Evolutionary conservation across 352 stramenopile species (phyloP).

Genomic region (Phytophthora ramorum): DNA sequence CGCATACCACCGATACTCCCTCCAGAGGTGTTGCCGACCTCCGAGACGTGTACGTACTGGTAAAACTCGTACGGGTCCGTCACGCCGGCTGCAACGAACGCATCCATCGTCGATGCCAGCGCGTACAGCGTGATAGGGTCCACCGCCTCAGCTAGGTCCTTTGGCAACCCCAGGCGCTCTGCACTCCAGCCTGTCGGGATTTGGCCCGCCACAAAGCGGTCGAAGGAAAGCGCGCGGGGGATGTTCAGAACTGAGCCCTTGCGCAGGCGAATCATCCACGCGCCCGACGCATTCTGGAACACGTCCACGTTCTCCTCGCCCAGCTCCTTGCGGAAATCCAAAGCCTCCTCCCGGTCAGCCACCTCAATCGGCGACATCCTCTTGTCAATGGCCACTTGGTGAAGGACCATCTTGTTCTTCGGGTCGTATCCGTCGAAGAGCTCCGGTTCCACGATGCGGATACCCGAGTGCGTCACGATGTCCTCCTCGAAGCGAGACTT

Average conservation of each 20-base stretch:
- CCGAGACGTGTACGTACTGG: constrained; percentile 90
- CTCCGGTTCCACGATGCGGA: constrained; percentile 87
- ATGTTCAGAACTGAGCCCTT: constrained; percentile 89
- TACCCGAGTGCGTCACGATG: constrained; percentile 80
- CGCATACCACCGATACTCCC: constrained; percentile 87
- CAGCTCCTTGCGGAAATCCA: constrained; percentile 81
- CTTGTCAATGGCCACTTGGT: constrained; percentile 90
- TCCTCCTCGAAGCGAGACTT: constrained; percentile 88
- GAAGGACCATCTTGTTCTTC: constrained; percentile 87
- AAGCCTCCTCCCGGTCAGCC: constrained; percentile 80
- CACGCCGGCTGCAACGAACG: constrained; percentile 80
- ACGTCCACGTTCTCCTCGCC: constrained; percentile 87
- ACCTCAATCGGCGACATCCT: constrained; percentile 90
- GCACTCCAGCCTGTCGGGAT: constrained; percentile 90
- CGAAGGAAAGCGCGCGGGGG: constrained; percentile 77
- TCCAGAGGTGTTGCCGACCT: constrained; percentile 89
- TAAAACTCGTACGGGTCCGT: constrained; percentile 93
- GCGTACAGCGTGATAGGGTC: constrained; percentile 86
- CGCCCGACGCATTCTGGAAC: constrained; percentile 68
- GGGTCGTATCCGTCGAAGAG: constrained; percentile 91
- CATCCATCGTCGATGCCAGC: constrained; percentile 80
- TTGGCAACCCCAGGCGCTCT: constrained; percentile 79
- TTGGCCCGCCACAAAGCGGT: constrained; percentile 89
- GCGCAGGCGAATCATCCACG: constrained; percentile 86
- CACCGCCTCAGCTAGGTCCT: constrained; percentile 82